phyloP scores from a whole-genome alignment of 768 basidiomycete species.

The Megacollybia marginata region DNA sequence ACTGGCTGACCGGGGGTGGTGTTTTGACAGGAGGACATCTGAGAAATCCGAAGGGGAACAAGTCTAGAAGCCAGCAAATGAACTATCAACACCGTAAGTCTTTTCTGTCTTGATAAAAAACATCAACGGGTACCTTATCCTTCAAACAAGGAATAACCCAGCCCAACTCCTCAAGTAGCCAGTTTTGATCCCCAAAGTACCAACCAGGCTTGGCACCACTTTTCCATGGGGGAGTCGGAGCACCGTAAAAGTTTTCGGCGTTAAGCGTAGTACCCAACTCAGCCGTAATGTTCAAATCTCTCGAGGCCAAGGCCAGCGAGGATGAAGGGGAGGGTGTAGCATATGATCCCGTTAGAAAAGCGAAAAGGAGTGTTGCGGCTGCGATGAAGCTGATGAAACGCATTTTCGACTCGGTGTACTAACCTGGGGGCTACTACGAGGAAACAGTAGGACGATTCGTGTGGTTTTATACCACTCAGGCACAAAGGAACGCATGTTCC shows the following conservation, averaged over 20 bases:
- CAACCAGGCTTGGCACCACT: slow-evolving; percentile 1
- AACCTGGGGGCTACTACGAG: no score
- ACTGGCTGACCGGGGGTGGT: neutral
- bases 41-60: neutral
- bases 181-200: slow-evolving; percentile 2
- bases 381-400: no score
- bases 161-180: neutral
- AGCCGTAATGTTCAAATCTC: neutral
- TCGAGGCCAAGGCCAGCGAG: no score
- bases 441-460: no score
- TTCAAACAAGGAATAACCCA: neutral
- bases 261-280: neutral
- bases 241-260: slow-evolving; percentile 2
- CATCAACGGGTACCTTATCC: neutral
- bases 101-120: neutral
- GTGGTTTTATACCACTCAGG: no score
- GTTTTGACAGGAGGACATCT: neutral
- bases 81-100: neutral
- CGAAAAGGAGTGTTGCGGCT: no score
- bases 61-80: neutral
- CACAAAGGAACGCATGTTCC: no score
- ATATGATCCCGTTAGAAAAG: no score
- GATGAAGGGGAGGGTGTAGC: no score
- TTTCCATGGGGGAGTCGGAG: slow-evolving; percentile 5
- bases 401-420: no score